Base-by-base conservation (phyloP, 2,329 filamentous ascomycete genomes). In the Colletotrichum musae region DNA sequence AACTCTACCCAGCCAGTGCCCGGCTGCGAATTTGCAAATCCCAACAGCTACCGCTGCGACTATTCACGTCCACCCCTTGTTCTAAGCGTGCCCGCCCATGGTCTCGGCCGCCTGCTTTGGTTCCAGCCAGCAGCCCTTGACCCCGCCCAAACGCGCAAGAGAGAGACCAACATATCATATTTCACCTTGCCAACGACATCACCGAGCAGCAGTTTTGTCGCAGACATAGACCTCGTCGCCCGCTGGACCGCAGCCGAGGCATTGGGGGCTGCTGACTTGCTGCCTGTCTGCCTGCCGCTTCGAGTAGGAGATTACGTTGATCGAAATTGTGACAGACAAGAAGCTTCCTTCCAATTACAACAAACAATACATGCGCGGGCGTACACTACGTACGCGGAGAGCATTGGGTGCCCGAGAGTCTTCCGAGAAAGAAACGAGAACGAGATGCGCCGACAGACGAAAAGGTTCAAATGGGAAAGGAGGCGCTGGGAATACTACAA, bases 241-340 rank as follows among this genome's bases (percentile, higher is more conserved):
- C 21, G 47, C 41, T 51, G 15, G 21, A 47, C 36, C 18, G 13
- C 32, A 24, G 32, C 41, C 41, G 41, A 43, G 41, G 28, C 32
- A 10, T 61, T 47, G 39, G 45, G 39, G 58, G 47, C 16, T 18
- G 15, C n/a, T 36, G 18, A 47, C 58, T n/a, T 41, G 36, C 21
- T 24, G 36, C 21, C 39, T 53, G 48, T 26, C 13, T 13, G 12
- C 58, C 36, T 61, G 58, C 50, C 48, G 50, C 58, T 53, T 53
- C 21, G 18, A 61, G 58, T 24, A 61, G 36, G 48, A 53, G 16
- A 36, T 61, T 47, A 1, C 39, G 58, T 54, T 61, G 58, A 61
- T 61, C 58, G 10, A 15, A 15, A 61, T 7, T 32, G 32, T 36
- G 56, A 59, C 18, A n/a, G 45, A 12, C 50, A 52, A 15, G 16